A percentile compares a stretch with the other conserved stretches of the same genome.
phyloP scores from a whole-genome alignment of 352 stramenopile genomes.

The Globisporangium cederbergense region DNA sequence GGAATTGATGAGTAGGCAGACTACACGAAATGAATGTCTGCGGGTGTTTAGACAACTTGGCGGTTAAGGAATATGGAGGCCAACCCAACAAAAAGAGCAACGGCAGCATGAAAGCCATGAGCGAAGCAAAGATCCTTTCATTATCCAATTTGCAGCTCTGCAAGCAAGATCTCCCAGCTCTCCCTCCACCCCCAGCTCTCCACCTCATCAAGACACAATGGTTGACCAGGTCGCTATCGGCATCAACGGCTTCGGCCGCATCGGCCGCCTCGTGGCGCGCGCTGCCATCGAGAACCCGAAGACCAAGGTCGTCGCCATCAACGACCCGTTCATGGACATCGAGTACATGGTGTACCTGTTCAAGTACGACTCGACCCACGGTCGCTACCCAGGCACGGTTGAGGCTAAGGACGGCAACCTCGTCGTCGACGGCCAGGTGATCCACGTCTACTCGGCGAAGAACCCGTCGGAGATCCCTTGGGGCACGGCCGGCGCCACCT shows the following conservation, averaged over 20 bases:
- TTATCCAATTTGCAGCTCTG: conserved; percentile 32
- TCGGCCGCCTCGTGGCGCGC: conserved; percentile 45
- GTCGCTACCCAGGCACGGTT: conserved; percentile 86
- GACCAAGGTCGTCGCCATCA: conserved; percentile 49
- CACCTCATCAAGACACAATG: conserved; percentile 18
- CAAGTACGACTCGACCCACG: conserved; percentile 97
- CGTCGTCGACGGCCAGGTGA: conserved; percentile 41
- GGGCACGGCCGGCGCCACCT: conserved; percentile 80
- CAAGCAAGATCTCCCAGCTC: conserved; percentile 15
- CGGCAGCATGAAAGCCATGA: neutral
- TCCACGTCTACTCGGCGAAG: conserved; percentile 35
- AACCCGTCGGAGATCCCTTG: conserved; percentile 77
- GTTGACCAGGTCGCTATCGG: conserved; percentile 40
- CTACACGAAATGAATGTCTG: too few species aligned
- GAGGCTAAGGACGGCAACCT: conserved; percentile 84
- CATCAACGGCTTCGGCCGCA: conserved; percentile 58
- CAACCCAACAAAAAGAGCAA: conserved; percentile 4
- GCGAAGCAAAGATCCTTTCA: conserved; percentile 13
- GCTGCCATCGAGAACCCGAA: conserved; percentile 51
- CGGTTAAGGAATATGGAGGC: neutral
- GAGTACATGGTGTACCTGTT: conserved; percentile 90
- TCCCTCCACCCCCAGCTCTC: neutral
- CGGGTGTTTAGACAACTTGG: too few species aligned
- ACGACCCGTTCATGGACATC: conserved; percentile 60
- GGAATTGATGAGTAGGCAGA: too few species aligned